These are phyloP conservation scores for Alternaria triticina DNA, from an alignment of 2,329 filamentous ascomycete genomes.

Conservation along the genomic window DNA sequence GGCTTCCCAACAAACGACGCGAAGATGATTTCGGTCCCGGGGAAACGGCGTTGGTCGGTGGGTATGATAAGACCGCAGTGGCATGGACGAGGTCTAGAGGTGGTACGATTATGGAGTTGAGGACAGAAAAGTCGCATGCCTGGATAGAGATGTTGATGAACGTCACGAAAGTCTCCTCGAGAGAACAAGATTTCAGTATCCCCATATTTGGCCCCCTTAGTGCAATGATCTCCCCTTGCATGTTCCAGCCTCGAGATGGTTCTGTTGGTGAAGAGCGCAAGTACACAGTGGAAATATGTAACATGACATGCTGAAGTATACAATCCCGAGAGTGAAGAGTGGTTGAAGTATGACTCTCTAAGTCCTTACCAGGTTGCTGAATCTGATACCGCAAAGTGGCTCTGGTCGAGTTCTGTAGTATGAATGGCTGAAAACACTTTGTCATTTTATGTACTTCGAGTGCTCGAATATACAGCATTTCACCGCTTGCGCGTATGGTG, in stretches of 20 bases:
- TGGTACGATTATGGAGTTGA: not conserved
- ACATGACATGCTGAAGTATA: not conserved
- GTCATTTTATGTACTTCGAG: not conserved
- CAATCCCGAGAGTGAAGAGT: not conserved
- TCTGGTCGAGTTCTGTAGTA: not conserved
- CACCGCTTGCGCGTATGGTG: not conserved
- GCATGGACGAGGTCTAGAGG: conserved; percentile 1
- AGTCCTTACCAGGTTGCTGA: not conserved
- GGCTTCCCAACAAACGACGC: not conserved
- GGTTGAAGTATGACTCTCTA: accelerated
- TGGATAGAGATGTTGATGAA: not conserved
- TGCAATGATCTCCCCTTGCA: not conserved
- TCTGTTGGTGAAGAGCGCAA: not conserved
- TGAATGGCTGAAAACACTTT: not conserved
- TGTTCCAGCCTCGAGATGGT: not conserved
- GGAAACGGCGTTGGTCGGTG: conserved; percentile 23
- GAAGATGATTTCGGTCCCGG: not conserved
- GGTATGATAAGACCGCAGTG: not conserved
- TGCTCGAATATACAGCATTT: not conserved
- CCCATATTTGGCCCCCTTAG: not conserved
- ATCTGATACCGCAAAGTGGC: accelerated
- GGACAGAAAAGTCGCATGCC: not conserved
- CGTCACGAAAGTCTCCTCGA: not conserved
- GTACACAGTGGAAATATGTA: accelerated
- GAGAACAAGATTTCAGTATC: not conserved